Base-by-base conservation (phyloP, 805 yeast species). In the Blastobotrys americana region DNA sequence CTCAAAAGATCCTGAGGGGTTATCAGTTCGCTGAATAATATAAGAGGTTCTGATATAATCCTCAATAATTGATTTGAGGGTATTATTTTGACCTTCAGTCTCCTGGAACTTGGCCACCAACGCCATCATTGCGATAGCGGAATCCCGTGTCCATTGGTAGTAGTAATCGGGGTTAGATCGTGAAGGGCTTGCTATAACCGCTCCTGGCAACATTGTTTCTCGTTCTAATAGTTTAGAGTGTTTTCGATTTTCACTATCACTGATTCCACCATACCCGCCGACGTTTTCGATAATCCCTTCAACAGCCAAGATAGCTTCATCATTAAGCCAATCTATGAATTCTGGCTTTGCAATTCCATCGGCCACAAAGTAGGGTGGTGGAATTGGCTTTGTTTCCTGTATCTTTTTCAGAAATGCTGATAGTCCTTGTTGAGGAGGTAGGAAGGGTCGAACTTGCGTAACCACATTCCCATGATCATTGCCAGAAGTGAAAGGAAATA, bases 81-180 rank as follows among this genome's bases (percentile, higher is more conserved):
- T 57, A 6, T 47, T 39, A 48, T 52, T 47, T 1, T 57, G 49
- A 1, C 50, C 49, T 20, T 53, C 55, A 8, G 51, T 54, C 46
- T 80, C 84, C 23, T 69, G 69, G 48, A 80, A 66, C 51, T 70
- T 68, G 44, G 77, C 73, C 3, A 83, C 69, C 40, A 90, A 65
- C 0, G 94, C 49, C 37, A 56, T 55, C 37, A 65, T 58, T 0
- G 95, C 80, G 42, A 90, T 74, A 0, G 96, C 96, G 25, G 88
- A 78, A 61, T 90, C 97, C 58, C 97, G 73, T 3, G 78, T 73
- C 97, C 97, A 90, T 58, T 84, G 95, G 57, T 74, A 90, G 56
- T 77, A 88, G 63, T 90, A 90, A 63, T 90, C 74, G 1, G 97
- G 97, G 19, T 69, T 51, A 0, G 42, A 4, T 42, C 62, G 74